These are phyloP conservation scores for Penicillium desertorum DNA, from an alignment of 495 filamentous ascomycete genomes.

Conservation along the genomic window DNA sequence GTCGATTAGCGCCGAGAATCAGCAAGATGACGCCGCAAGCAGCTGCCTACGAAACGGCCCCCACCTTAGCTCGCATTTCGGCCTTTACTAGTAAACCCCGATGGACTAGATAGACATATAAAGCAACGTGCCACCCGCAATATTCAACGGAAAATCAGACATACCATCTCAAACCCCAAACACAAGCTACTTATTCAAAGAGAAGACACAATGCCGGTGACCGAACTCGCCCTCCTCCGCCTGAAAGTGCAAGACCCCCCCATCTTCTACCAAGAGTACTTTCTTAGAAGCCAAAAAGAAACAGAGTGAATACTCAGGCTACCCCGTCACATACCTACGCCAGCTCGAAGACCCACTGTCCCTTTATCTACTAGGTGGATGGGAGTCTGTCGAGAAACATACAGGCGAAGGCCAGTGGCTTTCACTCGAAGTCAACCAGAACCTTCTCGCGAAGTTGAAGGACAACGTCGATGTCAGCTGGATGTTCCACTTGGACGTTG, in stretches of 20 bases:
- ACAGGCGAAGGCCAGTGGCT: slow-evolving; percentile 43
- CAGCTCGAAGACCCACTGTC: slow-evolving; percentile 49
- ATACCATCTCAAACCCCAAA: neutral
- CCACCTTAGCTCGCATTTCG: neutral
- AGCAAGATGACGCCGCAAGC: neutral
- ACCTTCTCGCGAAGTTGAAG: slow-evolving; percentile 40
- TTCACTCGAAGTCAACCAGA: slow-evolving; percentile 34
- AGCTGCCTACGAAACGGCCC: neutral
- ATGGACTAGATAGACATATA: neutral
- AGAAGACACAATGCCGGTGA: slow-evolving; percentile 45
- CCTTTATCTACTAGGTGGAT: slow-evolving; percentile 51
- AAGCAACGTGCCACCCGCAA: neutral
- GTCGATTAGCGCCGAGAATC: neutral
- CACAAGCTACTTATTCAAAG: neutral
- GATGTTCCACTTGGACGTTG: slow-evolving; percentile 39
- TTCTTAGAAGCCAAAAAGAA: slow-evolving; percentile 34
- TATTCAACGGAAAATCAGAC: neutral
- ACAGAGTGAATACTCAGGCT: slow-evolving; percentile 37
- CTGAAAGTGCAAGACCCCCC: slow-evolving; percentile 20
- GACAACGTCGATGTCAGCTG: slow-evolving; percentile 42
- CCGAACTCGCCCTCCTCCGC: slow-evolving; percentile 52
- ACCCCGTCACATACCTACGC: slow-evolving; percentile 36
- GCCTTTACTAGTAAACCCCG: no score
- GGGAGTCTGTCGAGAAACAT: slow-evolving; percentile 51
- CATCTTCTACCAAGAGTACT: slow-evolving; percentile 18